Evolutionary conservation across 305 asterid genomes (phyloP).

Genomic region (Solanum chacoense): DNA sequence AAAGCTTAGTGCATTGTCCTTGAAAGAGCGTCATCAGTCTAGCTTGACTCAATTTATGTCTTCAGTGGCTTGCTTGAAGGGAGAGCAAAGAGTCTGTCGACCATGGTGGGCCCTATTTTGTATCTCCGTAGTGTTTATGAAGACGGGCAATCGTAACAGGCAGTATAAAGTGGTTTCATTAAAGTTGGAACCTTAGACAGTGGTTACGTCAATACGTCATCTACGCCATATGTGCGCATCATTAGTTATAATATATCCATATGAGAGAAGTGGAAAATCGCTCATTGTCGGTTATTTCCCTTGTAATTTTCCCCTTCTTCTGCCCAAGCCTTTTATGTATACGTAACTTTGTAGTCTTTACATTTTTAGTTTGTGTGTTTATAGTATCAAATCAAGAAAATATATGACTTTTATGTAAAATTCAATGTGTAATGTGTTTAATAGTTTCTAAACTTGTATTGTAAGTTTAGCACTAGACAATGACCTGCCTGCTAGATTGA

Average conservation of each 20-base stretch:
- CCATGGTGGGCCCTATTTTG: too few relatives aligned
- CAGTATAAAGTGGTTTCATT: too few relatives aligned
- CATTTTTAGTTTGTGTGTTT: not conserved
- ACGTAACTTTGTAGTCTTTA: not conserved
- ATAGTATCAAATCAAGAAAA: not conserved
- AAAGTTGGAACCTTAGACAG: slow-evolving; percentile 80
- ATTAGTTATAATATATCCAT: not conserved
- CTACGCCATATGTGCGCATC: not conserved
- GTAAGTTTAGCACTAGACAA: not conserved
- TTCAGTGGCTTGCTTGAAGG: too few relatives aligned
- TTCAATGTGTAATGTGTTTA: not conserved
- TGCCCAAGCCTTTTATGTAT: not conserved
- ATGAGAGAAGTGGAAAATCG: not conserved
- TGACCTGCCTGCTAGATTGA: not conserved
- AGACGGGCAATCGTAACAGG: too few relatives aligned
- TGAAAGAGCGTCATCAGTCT: too few relatives aligned
- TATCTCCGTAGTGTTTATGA: too few relatives aligned
- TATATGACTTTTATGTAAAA: not conserved
- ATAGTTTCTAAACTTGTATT: not conserved
- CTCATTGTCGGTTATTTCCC: not conserved
- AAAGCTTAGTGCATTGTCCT: too few relatives aligned
- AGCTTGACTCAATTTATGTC: too few relatives aligned
- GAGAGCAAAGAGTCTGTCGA: too few relatives aligned
- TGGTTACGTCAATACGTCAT: not conserved
- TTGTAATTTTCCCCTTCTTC: not conserved